A percentile compares a stretch with the other conserved stretches of the same genome.
phyloP scores from a whole-genome alignment of 2,329 filamentous ascomycete genomes.

The Sporothrix sp. region DNA sequence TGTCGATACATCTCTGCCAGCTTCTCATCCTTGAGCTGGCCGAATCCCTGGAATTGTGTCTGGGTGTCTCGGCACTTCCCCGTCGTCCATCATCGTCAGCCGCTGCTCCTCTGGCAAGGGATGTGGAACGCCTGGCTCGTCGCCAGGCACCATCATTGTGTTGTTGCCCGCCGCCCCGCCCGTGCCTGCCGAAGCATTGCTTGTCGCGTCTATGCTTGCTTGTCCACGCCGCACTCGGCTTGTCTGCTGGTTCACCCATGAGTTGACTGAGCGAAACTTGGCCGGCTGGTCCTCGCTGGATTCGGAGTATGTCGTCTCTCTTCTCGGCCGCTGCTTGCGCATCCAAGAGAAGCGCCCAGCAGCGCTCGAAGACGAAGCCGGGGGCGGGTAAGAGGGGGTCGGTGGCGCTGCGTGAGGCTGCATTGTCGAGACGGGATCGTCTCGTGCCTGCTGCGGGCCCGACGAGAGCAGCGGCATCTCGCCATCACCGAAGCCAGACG shows the following conservation, averaged over 20 bases:
- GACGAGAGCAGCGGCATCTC: slow-evolving; percentile 38
- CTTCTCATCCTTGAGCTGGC: background rate
- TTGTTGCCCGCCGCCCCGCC: background rate
- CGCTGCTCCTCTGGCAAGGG: slow-evolving; percentile 35
- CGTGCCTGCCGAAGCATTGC: background rate
- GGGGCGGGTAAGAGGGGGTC: background rate
- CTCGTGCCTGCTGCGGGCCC: slow-evolving; percentile 7
- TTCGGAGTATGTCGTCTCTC: slow-evolving; percentile 44
- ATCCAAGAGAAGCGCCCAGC: slow-evolving; percentile 16
- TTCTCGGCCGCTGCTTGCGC: slow-evolving; percentile 12
- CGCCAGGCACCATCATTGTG: slow-evolving; percentile 17
- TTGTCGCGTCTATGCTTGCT: slow-evolving; percentile 25
- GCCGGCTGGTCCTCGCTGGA: slow-evolving; percentile 44
- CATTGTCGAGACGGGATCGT: background rate
- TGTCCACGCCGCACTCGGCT: slow-evolving; percentile 41
- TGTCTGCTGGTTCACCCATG: slow-evolving; percentile 57
- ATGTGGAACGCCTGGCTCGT: slow-evolving; percentile 23
- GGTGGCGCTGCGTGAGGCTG: background rate
- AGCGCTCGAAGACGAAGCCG: slow-evolving; percentile 11
- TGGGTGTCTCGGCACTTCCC: slow-evolving; percentile 35
- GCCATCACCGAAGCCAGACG: slow-evolving; percentile 54
- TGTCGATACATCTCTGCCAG: too few relatives aligned
- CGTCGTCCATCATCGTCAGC: slow-evolving; percentile 43
- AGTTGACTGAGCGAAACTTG: slow-evolving; percentile 48
- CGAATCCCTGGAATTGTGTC: slow-evolving; percentile 21